Evolutionary conservation across 2,329 filamentous ascomycete species (phyloP).

Genomic region (Aspergillus sp.): DNA sequence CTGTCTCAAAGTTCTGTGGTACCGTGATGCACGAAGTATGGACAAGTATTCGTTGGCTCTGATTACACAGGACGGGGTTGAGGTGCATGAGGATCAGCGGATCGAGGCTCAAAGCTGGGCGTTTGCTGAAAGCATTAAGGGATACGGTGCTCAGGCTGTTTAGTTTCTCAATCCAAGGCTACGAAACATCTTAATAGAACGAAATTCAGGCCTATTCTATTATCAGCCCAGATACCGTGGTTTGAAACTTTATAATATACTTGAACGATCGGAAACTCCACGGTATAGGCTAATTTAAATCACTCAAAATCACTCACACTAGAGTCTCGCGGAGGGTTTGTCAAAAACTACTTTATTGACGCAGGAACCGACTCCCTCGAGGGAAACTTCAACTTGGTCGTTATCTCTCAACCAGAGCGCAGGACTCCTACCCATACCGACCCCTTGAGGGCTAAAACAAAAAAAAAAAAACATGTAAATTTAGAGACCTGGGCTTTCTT

Average conservation of each 20-base stretch:
- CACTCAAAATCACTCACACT: background rate
- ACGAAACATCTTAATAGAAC: constrained; percentile 12
- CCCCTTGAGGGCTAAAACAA: constrained; percentile 61
- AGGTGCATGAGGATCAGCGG: constrained; percentile 79
- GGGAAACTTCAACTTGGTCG: constrained; percentile 66
- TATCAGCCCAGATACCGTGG: background rate
- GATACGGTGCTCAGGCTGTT: constrained; percentile 81
- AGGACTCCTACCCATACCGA: constrained; percentile 68
- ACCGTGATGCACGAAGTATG: constrained; percentile 89
- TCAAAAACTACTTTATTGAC: constrained; percentile 45
- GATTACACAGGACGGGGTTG: constrained; percentile 83
- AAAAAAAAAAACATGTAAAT: constrained; percentile 37
- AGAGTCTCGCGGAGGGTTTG: constrained; percentile 41
- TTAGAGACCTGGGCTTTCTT: background rate
- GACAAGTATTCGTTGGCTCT: constrained; percentile 90
- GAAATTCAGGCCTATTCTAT: constrained; percentile 19
- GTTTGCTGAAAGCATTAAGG: constrained; percentile 91
- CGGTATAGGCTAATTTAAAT: background rate
- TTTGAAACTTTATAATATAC: background rate
- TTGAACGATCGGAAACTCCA: background rate
- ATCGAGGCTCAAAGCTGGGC: constrained; percentile 97
- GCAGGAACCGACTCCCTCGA: constrained; percentile 65
- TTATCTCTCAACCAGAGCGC: constrained; percentile 69
- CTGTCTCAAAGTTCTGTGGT: constrained; percentile 98
- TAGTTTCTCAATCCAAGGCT: constrained; percentile 20